Evolutionary conservation across 768 basidiomycete species (phyloP).

Genomic region (Cystobasidium tubakii): DNA sequence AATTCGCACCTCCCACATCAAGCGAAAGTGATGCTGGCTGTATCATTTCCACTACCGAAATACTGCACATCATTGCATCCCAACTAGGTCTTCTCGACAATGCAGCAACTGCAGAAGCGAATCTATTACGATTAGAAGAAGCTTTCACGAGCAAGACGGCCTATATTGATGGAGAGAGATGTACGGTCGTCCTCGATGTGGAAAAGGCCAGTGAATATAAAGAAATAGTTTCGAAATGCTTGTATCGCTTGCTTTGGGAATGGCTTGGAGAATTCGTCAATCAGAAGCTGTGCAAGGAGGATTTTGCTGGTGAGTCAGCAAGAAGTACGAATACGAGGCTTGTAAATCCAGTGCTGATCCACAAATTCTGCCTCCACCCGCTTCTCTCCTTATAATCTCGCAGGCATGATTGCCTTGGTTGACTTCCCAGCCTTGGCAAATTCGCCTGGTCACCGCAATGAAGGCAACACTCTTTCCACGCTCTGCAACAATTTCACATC

Average conservation of each 20-base stretch:
- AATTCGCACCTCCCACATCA: conserved; percentile 74
- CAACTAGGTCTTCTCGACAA: conserved; percentile 74
- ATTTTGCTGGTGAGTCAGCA: conserved; percentile 55
- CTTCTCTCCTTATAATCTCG: conserved; percentile 43
- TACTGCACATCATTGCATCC: conserved; percentile 76
- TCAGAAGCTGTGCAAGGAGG: conserved; percentile 85
- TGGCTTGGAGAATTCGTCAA: conserved; percentile 97
- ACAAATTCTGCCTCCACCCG: conserved; percentile 47
- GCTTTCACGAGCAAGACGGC: conserved; percentile 85
- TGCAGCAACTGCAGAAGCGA: conserved; percentile 48
- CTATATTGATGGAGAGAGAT: conserved; percentile 90
- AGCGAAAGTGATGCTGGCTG: conserved; percentile 81
- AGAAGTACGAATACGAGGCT: too few species aligned
- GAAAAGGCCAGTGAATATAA: conserved; percentile 88
- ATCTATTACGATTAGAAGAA: conserved; percentile 57
- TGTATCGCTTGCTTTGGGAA: conserved; percentile 88
- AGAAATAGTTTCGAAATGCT: conserved; percentile 85
- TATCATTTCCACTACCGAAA: conserved; percentile 76
- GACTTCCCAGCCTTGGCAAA: conserved; percentile 93
- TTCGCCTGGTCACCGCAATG: conserved; percentile 51
- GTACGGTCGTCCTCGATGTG: conserved; percentile 89
- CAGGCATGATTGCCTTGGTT: conserved; percentile 70
- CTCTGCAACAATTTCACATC: conserved; percentile 96
- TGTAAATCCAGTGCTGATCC: too few species aligned
- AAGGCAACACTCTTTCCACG: conserved; percentile 59